A percentile compares a stretch with the other conserved stretches of the same genome.
These are phyloP conservation scores for sweet orange (Citrus sinensis) DNA, from an alignment of 345 rosid species.

Conservation along the genomic window DNA sequence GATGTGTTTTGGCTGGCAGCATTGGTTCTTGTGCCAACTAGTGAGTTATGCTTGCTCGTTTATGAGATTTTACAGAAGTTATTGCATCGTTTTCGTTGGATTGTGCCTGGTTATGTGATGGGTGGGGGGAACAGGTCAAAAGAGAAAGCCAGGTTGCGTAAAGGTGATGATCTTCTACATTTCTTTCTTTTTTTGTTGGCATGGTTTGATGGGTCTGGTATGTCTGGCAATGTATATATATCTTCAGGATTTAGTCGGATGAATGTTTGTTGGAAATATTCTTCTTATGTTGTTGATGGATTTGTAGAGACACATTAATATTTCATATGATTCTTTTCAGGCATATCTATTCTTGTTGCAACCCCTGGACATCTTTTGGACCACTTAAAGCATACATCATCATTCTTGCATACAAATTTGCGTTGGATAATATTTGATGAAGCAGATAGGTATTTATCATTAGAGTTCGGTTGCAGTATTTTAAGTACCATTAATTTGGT, in stretches of 20 bases:
- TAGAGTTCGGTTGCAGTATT: neutral
- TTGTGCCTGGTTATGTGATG: slow-evolving; percentile 95
- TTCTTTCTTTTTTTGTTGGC: neutral
- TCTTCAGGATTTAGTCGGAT: neutral
- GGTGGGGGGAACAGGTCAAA: slow-evolving; percentile 92
- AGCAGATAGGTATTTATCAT: slow-evolving; percentile 71
- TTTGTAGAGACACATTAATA: neutral
- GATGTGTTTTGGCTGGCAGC: slow-evolving; percentile 38
- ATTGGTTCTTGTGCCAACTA: slow-evolving; percentile 96
- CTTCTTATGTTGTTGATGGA: neutral
- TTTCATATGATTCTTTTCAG: slow-evolving; percentile 33
- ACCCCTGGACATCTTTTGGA: slow-evolving; percentile 98
- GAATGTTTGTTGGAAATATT: neutral
- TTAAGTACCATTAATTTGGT: neutral
- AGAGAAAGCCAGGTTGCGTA: slow-evolving; percentile 95
- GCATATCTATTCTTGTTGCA: slow-evolving; percentile 87
- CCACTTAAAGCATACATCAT: slow-evolving; percentile 84
- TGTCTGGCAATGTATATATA: neutral
- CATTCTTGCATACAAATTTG: slow-evolving; percentile 59
- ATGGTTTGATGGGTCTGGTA: neutral
- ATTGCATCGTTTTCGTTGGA: slow-evolving; percentile 90
- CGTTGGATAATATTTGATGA: slow-evolving; percentile 97
- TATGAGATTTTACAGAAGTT: slow-evolving; percentile 82
- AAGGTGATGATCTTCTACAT: slow-evolving; percentile 44
- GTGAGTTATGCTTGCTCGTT: slow-evolving; percentile 89